Conservation (phyloP, 352 stramenopile genomes). For the Blastocystis sp. region DNA sequence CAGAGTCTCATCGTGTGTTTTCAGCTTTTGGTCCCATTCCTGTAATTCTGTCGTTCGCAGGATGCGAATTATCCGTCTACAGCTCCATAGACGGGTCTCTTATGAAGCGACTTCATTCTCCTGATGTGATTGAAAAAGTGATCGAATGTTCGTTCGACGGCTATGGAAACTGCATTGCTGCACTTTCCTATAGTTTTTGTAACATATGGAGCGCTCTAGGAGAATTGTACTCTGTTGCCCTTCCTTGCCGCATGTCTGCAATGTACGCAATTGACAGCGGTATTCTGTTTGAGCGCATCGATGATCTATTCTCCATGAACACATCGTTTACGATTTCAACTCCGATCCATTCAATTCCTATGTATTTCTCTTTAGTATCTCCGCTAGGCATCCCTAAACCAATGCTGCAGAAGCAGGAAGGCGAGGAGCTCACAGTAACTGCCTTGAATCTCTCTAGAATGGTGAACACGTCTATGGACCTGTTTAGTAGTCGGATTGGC, state of each 20-base stretch:
- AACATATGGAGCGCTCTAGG: background rate
- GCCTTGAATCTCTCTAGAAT: background rate
- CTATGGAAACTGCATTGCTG: slow-evolving; percentile 35
- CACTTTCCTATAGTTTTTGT: background rate
- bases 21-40: background rate
- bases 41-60: background rate
- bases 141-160: background rate
- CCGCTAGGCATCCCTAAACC: background rate
- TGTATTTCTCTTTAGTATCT: slow-evolving; percentile 30
- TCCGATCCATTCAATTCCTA: background rate
- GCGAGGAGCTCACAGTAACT: background rate
- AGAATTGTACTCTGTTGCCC: background rate
- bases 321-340: background rate
- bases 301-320: background rate
- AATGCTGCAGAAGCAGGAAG: background rate
- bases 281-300: slow-evolving; percentile 16
- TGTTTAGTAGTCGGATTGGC: slow-evolving; percentile 9
- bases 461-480: slow-evolving; percentile 8
- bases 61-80: background rate
- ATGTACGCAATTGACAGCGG: background rate
- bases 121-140: background rate
- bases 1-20: background rate
- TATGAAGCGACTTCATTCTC: background rate
- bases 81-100: background rate
- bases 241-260: slow-evolving; percentile 14